phyloP scores from a whole-genome alignment of 495 filamentous ascomycete species.

The Talaromyces trachyspermus region DNA sequence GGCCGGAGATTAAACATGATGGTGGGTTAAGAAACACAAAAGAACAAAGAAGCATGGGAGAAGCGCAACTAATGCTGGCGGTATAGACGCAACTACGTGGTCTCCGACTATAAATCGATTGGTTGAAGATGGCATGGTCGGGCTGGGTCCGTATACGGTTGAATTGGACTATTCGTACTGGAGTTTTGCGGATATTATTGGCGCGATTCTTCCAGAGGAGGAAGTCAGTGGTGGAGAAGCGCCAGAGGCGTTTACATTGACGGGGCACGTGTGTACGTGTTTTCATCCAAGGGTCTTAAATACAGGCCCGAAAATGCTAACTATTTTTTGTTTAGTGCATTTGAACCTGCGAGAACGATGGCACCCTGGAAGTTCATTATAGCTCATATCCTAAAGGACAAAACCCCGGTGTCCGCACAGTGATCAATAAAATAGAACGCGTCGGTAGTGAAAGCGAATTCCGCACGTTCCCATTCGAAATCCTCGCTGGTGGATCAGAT shows the following conservation, averaged over 20 bases:
- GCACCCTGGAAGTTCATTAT: slow-evolving; percentile 78
- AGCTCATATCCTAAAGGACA: slow-evolving; percentile 77
- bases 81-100: slow-evolving; percentile 66
- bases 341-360: slow-evolving; percentile 80
- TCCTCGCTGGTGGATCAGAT: slow-evolving; percentile 74
- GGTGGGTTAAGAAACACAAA: no score
- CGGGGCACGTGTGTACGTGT: slow-evolving; percentile 74
- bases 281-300: no score
- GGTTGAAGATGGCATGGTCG: slow-evolving; percentile 55
- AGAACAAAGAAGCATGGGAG: no score
- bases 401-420: slow-evolving; percentile 73
- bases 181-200: slow-evolving; percentile 80
- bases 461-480: slow-evolving; percentile 87
- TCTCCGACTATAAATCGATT: slow-evolving; percentile 59
- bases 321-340: slow-evolving; percentile 47
- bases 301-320: background rate
- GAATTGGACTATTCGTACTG: slow-evolving; percentile 77
- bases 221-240: slow-evolving; percentile 54
- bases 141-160: slow-evolving; percentile 66
- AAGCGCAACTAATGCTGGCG: no score
- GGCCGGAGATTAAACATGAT: slow-evolving; percentile 57
- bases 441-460: slow-evolving; percentile 80
- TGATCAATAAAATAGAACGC: slow-evolving; percentile 91
- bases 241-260: slow-evolving; percentile 77
- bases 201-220: slow-evolving; percentile 63